phyloP scores from a whole-genome alignment of 768 basidiomycete species.

The Filobasidium floriforme region DNA sequence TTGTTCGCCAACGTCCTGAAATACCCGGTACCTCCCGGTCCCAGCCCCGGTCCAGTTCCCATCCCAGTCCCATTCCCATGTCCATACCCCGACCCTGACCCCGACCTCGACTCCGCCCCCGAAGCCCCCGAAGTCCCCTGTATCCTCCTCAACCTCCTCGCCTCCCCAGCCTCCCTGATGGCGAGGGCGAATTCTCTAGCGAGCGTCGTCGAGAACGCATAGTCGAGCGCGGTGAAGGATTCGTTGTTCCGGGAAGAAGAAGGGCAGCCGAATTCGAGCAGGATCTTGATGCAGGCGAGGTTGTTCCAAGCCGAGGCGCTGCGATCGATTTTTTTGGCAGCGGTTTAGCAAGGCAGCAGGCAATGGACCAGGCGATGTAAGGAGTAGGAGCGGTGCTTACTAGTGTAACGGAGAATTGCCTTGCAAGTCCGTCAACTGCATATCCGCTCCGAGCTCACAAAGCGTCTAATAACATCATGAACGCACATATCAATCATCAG shows the following conservation, averaged over 20 bases:
- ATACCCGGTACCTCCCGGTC: neutral
- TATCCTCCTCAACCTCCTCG: slow-evolving; percentile 16
- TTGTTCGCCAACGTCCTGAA: slow-evolving; percentile 1
- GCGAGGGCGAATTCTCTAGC: slow-evolving; percentile 24
- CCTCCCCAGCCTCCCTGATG: slow-evolving; percentile 29
- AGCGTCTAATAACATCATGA: no score
- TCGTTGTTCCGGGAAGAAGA: slow-evolving; percentile 76
- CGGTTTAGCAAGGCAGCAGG: slow-evolving; percentile 6
- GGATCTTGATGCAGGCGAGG: slow-evolving; percentile 61
- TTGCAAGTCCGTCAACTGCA: slow-evolving; percentile 79
- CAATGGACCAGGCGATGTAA: no score
- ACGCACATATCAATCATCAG: no score
- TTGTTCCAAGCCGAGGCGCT: slow-evolving; percentile 44
- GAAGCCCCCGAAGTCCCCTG: neutral
- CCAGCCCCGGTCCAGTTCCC: neutral
- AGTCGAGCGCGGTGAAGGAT: slow-evolving; percentile 85
- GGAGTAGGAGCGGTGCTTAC: no score
- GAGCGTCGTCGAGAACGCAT: slow-evolving; percentile 63
- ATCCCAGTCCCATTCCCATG: neutral
- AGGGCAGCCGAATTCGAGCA: slow-evolving; percentile 83
- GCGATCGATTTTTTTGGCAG: slow-evolving; percentile 37
- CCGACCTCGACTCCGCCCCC: neutral
- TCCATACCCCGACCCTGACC: neutral
- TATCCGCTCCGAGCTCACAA: slow-evolving; percentile 81
- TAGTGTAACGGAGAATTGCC: slow-evolving; percentile 91